Base-by-base conservation (phyloP, 2,329 filamentous ascomycete species). In the Trichoderma hamatum region DNA sequence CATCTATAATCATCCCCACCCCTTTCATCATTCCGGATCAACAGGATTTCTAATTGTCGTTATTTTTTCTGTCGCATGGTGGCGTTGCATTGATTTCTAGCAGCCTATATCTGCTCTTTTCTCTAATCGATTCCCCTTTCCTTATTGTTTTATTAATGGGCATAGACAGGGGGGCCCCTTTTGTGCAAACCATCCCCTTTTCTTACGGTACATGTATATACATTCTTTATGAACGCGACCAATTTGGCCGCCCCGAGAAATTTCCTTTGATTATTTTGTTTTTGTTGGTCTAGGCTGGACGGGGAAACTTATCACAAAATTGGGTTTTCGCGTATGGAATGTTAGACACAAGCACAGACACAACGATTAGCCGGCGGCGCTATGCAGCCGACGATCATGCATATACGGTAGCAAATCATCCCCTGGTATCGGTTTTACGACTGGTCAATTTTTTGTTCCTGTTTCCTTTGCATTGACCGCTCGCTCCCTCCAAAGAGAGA, bases 161-260 rank as follows among this genome's bases (percentile, higher is more conserved):
- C 49, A 64, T 55, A 64, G 49, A 64, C 32, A 54, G 6, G 61
- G 61, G 46, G 14, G 11, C 21, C 32, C 19, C 3, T n/a, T 43
- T 55, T 55, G 49, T 64, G 46, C 32, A 39, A 39, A 30, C 5
- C 6, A 16, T 21, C 21, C 32, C 43, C 36, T 49, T 13, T 54
- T 54, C 49, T 19, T 39, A 54, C 49, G 28, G 34, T 43, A 54
- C 46, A 54, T 64, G 61, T 64, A 64, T 32, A 63, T 54, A 39
- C 46, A 30, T 39, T 43, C 39, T 43, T 64, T 30, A 54, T 64
- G 49, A 64, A 64, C 46, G 34, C 32, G 51, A 14, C 46, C 28
- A 51, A 26, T 26, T 19, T 34, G 26, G 43, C 16, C 59, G n/a
- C 24, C 32, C 19, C 14, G 16, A n/a, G 34, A 34, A 14, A 21